These are phyloP conservation scores for Fusarium sp. DNA, from an alignment of 2,329 filamentous ascomycete species.

Conservation along the genomic window DNA sequence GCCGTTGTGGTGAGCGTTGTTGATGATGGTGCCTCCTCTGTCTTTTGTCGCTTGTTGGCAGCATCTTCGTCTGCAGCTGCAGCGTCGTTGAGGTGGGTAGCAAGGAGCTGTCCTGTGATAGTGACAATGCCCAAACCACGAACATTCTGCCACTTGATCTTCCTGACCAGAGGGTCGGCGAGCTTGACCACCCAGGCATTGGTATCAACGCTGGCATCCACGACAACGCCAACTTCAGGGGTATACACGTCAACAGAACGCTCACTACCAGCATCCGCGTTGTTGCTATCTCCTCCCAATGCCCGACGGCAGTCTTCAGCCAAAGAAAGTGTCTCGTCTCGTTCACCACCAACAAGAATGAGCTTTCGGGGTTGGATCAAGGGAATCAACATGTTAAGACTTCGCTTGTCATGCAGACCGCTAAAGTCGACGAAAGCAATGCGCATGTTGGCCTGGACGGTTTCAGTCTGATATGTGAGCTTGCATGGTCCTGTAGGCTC, in stretches of 20 bases:
- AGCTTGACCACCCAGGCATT: constrained; percentile 97
- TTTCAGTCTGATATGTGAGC: constrained; percentile 73
- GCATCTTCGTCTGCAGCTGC: constrained; percentile 58
- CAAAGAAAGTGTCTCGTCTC: constrained; percentile 81
- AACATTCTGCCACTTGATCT: constrained; percentile 94
- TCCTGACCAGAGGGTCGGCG: constrained; percentile 84
- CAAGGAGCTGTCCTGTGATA: constrained; percentile 78
- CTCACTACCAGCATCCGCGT: constrained; percentile 56
- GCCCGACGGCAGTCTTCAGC: constrained; percentile 84
- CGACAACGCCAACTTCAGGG: constrained; percentile 76
- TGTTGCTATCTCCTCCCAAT: constrained; percentile 51
- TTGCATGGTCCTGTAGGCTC: constrained; percentile 78
- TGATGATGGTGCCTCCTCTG: constrained; percentile 50
- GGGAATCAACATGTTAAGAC: constrained; percentile 93
- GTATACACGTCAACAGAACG: constrained; percentile 81
- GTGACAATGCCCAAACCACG: constrained; percentile 91
- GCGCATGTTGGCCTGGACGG: constrained; percentile 76
- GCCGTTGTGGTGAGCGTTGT: constrained; percentile 46
- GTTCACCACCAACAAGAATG: constrained; percentile 87
- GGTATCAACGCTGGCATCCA: constrained; percentile 96
- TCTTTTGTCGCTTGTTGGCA: constrained; percentile 65
- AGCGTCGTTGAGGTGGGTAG: constrained; percentile 57
- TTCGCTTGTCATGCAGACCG: constrained; percentile 92
- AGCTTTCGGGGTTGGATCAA: constrained; percentile 94
- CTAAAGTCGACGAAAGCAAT: constrained; percentile 93